A percentile compares a stretch with the other conserved stretches of the same genome.
Conservation (phyloP, 306 rosid genomes). For the Cucumis sativus region Cucumber_9930_V3 NC_026661.2:13408501-13409000, state of each 20-base stretch:
- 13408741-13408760: background rate
- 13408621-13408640: background rate
- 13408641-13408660: background rate
- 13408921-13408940: slow-evolving; percentile 1
- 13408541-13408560: background rate
- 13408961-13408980: slow-evolving; percentile 38
- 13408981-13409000: slow-evolving; percentile 33
- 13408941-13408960: slow-evolving; percentile 41
- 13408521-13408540: background rate
- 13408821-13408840: background rate
- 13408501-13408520: background rate
- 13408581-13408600: background rate
- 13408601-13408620: background rate
- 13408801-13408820: background rate
- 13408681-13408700: background rate
- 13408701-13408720: background rate
- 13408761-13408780: background rate
- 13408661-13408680: background rate
- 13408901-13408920: background rate
- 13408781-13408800: background rate
- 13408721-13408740: background rate
- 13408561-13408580: background rate
- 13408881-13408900: background rate
- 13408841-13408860: background rate
- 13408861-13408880: background rate